Evolutionary conservation across 2,329 filamentous ascomycete species (phyloP).

Genomic region (Myotisia sp.): DNA sequence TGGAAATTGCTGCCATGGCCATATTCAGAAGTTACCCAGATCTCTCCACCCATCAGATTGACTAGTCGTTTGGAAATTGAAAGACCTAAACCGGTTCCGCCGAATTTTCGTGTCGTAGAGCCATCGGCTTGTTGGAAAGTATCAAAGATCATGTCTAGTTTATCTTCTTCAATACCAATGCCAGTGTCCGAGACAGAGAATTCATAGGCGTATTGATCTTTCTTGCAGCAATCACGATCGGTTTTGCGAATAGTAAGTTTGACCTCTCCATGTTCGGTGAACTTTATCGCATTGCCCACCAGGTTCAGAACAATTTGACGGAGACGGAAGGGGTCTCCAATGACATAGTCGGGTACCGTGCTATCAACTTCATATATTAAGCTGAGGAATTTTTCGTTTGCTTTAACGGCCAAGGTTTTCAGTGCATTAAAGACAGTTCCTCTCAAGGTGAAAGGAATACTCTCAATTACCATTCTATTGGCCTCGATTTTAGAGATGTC

Average conservation of each 20-base stretch:
- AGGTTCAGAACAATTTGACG: constrained; percentile 94
- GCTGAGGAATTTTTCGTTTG: constrained; percentile 87
- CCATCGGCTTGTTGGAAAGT: constrained; percentile 98
- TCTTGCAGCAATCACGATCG: constrained; percentile 48
- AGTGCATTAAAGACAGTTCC: constrained; percentile 94
- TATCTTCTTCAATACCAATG: constrained; percentile 90
- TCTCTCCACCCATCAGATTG: constrained; percentile 88
- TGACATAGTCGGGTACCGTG: constrained; percentile 84
- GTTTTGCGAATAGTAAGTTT: constrained; percentile 54
- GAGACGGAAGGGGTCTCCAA: constrained; percentile 90
- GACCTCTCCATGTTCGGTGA: constrained; percentile 92
- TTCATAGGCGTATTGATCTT: constrained; percentile 80
- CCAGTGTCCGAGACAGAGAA: constrained; percentile 93
- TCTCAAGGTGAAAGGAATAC: constrained; percentile 87
- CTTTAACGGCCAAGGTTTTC: constrained; percentile 92
- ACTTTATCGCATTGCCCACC: constrained; percentile 97
- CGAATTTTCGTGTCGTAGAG: constrained; percentile 90
- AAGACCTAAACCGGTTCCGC: constrained; percentile 80
- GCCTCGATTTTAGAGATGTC: constrained; percentile 73
- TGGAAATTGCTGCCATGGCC: constrained; percentile 88
- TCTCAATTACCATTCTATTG: constrained; percentile 94
- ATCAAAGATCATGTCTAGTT: constrained; percentile 93
- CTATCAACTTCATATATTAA: constrained; percentile 88
- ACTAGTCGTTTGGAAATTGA: constrained; percentile 93
- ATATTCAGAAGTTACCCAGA: constrained; percentile 89